Conservation (phyloP, 2,329 filamentous ascomycete species). For the Fusarium zealandicum region DNA sequence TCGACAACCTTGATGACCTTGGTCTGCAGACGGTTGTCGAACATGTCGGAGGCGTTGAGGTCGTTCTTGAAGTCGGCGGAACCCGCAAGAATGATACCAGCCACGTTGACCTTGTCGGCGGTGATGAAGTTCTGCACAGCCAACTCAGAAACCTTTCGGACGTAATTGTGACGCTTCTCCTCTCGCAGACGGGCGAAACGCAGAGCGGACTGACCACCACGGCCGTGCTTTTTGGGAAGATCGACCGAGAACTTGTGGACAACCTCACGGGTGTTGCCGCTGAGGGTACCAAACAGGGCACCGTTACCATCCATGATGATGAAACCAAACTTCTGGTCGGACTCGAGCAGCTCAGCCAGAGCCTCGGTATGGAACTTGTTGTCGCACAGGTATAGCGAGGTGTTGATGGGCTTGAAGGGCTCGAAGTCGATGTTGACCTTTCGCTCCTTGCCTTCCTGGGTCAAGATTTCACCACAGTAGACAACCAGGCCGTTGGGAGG, state of each 20-base stretch:
- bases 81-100: slow-evolving; percentile 92
- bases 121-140: slow-evolving; percentile 99
- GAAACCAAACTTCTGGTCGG: slow-evolving; percentile 98
- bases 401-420: slow-evolving; percentile 99
- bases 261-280: slow-evolving; percentile 95
- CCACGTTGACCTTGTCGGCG: slow-evolving; percentile 97
- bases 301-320: slow-evolving; percentile 99
- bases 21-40: slow-evolving; percentile 85
- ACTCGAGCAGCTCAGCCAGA: slow-evolving; percentile 94
- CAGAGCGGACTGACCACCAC: slow-evolving; percentile 98
- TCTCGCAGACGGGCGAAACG: slow-evolving; percentile 99
- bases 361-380: slow-evolving; percentile 99
- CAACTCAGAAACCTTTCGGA: slow-evolving; percentile 96
- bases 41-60: slow-evolving; percentile 95
- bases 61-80: slow-evolving; percentile 99
- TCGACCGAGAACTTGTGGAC: slow-evolving; percentile 99
- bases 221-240: slow-evolving; percentile 99
- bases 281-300: slow-evolving; percentile 93
- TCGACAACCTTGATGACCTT: slow-evolving; percentile 99
- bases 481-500: slow-evolving; percentile 97
- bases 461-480: slow-evolving; percentile 99
- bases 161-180: slow-evolving; percentile 99
- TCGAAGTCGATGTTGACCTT: slow-evolving; percentile 99
- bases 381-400: slow-evolving; percentile 98
- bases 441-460: slow-evolving; percentile 95